Evolutionary conservation across 208 protist genomes (phyloP), one percentile per base, ranked within the genome.

Genomic region (Spongospora subterranea): DNA sequence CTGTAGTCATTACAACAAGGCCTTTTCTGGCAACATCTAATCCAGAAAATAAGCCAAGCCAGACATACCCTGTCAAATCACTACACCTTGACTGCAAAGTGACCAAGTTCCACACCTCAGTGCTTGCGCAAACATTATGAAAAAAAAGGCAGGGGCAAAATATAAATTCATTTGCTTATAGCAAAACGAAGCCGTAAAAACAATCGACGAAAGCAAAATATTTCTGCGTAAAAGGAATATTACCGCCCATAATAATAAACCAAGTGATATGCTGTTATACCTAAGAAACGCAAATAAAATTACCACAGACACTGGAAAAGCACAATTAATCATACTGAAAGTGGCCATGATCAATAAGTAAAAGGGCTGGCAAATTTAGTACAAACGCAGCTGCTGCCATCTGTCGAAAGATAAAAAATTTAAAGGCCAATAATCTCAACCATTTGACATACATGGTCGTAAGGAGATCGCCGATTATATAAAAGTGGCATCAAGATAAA

Each of bases 151-250:
- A 0, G 93, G 94, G 0, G 96, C 94, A 88, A 95, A 97, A 90
- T 97, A 97, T 0, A 98, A 89, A n/a, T 35, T 60, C 95, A 98
- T 98, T 90, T 97, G 96, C 89, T 98, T 98, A 91, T 93, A 98
- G 53, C 92, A 94, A 24, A 97, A 46, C 13, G 95, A 88, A 0
- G 93, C 46, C 13, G 45, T 89, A 60, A 97, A 97, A 38, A 93
- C 60, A 20, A 35, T 45, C 40, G 71, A 35, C 6, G 35, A 45
- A 20, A 82, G n/a, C 71, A 43, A 13, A 6, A 43, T 82, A 20
- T 13, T 45, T 35, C 71, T n/a, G 6, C 35, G 40, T 20, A 6
- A 82, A 43, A 39, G 35, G 13, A 43, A 35, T 0, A 94, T 60
- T 24, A 95, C 53, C 6, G 66, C 90, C 65, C 89, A 96, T 35